Base-by-base conservation (phyloP, 2,329 filamentous ascomycete species). In the Aureobasidium uvarum region DNA sequence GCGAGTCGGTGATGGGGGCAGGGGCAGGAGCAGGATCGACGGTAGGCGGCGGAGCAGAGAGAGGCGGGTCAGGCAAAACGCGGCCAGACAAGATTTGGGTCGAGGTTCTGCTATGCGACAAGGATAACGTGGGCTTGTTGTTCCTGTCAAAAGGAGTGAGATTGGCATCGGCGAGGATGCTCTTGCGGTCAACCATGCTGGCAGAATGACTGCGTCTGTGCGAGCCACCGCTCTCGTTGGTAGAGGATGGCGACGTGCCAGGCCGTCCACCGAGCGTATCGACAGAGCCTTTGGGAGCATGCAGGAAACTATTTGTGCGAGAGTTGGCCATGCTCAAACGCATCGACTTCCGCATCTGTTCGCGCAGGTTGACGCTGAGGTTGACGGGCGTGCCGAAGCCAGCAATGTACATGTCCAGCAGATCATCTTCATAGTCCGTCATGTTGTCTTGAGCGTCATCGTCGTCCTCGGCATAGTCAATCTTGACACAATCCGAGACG, bases 401-500 rank as follows among this genome's bases (percentile, higher is more conserved):
- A 68, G 84, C 81, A 62, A 81, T 81, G 73, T 88, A 88, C 77
- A 86, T 81, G 25, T 81, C 83, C 64, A 87, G 84, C 13, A 83
- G 82, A 73, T 87, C 85, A 18, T 62, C 59, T 23, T 62, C 59
- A n/a, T 48, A 51, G 4, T 36, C 18, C 7, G 45, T 28, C 46
- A 51, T 52, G 67, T 86, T 84, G 4, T 86, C 84, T 67, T 82
- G 85, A 79, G 85, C 81, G 16, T 80, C 79, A 6, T 51, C 41
- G 11, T 45, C 39, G 3, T 64, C 41, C 14, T 64, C 62, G 14
- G 68, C 64, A n/a, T 68, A 68, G 64, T 71, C 69, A 2, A 75
- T 86, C 77, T 91, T 88, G 64, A 92, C 76, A 82, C 83, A 68
- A 81, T 95, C 78, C 79, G 82, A 89, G 62, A 88, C 82, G 1